Conservation (phyloP, 352 stramenopile genomes). For the Halophytophthora batemanensis region DNA sequence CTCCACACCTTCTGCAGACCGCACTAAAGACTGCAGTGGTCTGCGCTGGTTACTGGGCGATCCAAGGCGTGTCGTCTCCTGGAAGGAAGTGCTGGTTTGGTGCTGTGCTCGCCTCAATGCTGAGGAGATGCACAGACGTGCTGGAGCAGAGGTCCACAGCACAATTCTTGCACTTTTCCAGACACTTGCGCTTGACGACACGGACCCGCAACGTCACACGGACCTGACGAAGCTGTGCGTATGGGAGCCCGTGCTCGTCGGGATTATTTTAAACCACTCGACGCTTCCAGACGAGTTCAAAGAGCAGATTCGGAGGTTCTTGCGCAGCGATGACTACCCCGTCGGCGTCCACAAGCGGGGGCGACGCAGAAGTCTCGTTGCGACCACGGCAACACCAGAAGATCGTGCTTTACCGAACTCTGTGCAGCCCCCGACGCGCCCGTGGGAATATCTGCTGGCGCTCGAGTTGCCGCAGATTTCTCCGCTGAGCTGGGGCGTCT, state of each 20-base stretch:
- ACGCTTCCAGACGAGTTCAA: slow-evolving; percentile 29
- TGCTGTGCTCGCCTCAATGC: slow-evolving; percentile 33
- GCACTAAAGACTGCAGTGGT: slow-evolving; percentile 5
- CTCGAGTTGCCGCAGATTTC: slow-evolving; percentile 33
- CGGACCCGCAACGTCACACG: background rate
- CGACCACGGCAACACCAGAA: background rate
- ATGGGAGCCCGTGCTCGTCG: slow-evolving; percentile 43
- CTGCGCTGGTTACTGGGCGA: slow-evolving; percentile 12
- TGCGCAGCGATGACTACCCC: slow-evolving; percentile 1
- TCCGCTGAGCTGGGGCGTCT: slow-evolving; percentile 48
- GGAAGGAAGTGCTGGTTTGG: slow-evolving; percentile 37
- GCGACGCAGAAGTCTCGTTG: background rate
- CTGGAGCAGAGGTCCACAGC: slow-evolving; percentile 14
- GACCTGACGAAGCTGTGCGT: slow-evolving; percentile 17
- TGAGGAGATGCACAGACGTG: slow-evolving; percentile 19
- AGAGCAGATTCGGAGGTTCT: slow-evolving; percentile 20
- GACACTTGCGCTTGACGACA: slow-evolving; percentile 13
- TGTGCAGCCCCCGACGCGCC: slow-evolving; percentile 8
- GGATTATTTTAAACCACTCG: slow-evolving; percentile 17
- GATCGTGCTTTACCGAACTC: background rate
- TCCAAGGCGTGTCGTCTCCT: slow-evolving; percentile 15
- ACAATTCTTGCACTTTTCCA: slow-evolving; percentile 18
- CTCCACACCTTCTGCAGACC: background rate
- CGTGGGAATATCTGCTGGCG: slow-evolving; percentile 28
- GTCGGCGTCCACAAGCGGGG: slow-evolving; percentile 4